Evolutionary conservation across 805 yeast species (phyloP), one percentile per base, ranked within the genome.

Genomic region (Yarrowia sp.): DNA sequence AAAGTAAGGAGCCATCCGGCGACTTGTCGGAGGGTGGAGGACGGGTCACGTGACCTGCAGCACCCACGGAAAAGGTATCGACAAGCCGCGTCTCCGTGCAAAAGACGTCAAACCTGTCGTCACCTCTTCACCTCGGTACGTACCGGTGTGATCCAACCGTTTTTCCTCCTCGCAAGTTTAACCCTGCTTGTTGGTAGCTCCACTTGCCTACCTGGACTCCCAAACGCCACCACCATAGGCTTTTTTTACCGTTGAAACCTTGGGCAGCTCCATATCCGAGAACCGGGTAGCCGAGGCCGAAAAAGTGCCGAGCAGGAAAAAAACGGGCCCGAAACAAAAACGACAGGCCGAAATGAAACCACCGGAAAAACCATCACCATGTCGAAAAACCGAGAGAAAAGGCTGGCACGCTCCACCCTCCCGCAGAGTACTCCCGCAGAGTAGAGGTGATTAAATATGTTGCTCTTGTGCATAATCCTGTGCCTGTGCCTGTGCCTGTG

Each of bases 251-350:
- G 42, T 50, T 52, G 40, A 5, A 17, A 36, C 17, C 43, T 39
- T 50, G 34, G 20, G 20, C 19, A 15, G 33, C 7, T 9, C 13
- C 8, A 47, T 40, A 19, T 36, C 56, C 56, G 56, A 52, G 56
- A 20, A 52, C 56, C 56, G 56, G 43, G 43, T 19, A 36, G 58
- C 58, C 58, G 58, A 52, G 42, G 58, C 58, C 58, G 58, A 52
- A 52, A 52, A 52, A 36, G 43, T 3, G 58, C 58, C 58, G 58
- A 52, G 58, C 33, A 20, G 47, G 36, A 20, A 15, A 24, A 7
- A 19, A n/a, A n/a, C n/a, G 4, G 1, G 49, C 17, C 34, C 50
- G 17, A 24, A 39, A 12, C 50, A 12, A 24, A 39, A 12, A 1
- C 8, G 47, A 12, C 47, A 44, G 47, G 19, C 1, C 30, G 7